Percentiles rank a stretch among this genome's conserved stretches.
These are phyloP conservation scores for Xylaria sp. DNA, from an alignment of 2,329 filamentous ascomycete species.

Conservation along the genomic window DNA sequence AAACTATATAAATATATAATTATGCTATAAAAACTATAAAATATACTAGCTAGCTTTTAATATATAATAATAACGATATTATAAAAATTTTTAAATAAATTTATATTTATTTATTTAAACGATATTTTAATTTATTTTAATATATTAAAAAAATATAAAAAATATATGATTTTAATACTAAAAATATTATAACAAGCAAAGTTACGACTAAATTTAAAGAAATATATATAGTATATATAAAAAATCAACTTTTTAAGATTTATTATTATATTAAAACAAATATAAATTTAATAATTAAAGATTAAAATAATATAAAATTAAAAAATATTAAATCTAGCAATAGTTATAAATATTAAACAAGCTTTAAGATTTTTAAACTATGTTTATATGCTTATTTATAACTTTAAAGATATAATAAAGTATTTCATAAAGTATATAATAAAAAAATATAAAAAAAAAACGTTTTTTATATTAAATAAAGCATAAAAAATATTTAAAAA, in stretches of 20 bases:
- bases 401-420: background rate
- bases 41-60: background rate
- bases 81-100: background rate
- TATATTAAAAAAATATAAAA: constrained; percentile 11
- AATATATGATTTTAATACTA: constrained; percentile 13
- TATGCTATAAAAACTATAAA: background rate
- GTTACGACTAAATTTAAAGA: background rate
- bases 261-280: constrained; percentile 9
- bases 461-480: constrained; percentile 3
- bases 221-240: constrained; percentile 3
- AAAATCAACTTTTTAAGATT: constrained; percentile 17
- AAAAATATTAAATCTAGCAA: background rate
- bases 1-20: background rate
- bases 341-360: constrained; percentile 14
- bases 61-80: constrained; percentile 2
- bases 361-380: constrained; percentile 11
- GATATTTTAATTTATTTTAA: constrained; percentile 18
- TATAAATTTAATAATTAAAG: constrained; percentile 20
- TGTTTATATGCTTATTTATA: constrained; percentile 3
- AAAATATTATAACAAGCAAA: background rate
- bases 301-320: constrained; percentile 13
- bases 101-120: constrained; percentile 3
- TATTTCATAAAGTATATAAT: constrained; percentile 11
- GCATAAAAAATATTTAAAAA: background rate
- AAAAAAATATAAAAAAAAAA: constrained; percentile 10